These are phyloP conservation scores for Pelargonium fulgidum DNA, from an alignment of 441 rosid genomes.

Conservation along the genomic window DNA sequence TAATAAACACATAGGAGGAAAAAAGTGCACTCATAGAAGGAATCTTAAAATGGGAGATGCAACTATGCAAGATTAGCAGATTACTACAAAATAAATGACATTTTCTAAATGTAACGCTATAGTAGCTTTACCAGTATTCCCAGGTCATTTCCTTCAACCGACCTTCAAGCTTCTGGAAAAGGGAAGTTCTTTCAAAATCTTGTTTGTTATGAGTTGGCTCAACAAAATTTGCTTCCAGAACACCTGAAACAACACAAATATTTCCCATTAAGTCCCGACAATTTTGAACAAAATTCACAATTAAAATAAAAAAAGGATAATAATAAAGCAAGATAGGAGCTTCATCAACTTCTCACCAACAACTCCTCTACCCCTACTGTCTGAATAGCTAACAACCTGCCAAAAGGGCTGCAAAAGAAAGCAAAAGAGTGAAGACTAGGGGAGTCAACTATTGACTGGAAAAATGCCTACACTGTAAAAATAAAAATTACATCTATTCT, in stretches of 20 bases:
- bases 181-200: slow-evolving; percentile 92
- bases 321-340: slow-evolving; percentile 16
- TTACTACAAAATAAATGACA: not conserved
- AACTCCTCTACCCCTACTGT: slow-evolving; percentile 79
- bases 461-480: not conserved
- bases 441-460: not conserved
- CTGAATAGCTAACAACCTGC: slow-evolving; percentile 51
- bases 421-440: slow-evolving; percentile 15
- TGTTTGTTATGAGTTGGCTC: slow-evolving; percentile 97
- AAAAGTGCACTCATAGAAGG: not conserved
- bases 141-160: slow-evolving; percentile 87
- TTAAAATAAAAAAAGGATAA: slow-evolving; percentile 8
- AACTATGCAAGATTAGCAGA: not conserved
- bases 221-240: slow-evolving; percentile 84
- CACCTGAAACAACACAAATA: slow-evolving; percentile 46
- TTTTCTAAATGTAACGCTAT: not conserved
- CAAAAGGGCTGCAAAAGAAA: slow-evolving; percentile 70
- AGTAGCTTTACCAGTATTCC: slow-evolving; percentile 69
- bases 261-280: slow-evolving; percentile 15
- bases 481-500: not conserved
- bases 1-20: no score
- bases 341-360: slow-evolving; percentile 62
- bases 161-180: slow-evolving; percentile 88
- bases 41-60: not conserved
- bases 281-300: slow-evolving; percentile 14